Base-by-base conservation (phyloP, 2,329 filamentous ascomycete species). In the Pseudogymnoascus sp. region DNA sequence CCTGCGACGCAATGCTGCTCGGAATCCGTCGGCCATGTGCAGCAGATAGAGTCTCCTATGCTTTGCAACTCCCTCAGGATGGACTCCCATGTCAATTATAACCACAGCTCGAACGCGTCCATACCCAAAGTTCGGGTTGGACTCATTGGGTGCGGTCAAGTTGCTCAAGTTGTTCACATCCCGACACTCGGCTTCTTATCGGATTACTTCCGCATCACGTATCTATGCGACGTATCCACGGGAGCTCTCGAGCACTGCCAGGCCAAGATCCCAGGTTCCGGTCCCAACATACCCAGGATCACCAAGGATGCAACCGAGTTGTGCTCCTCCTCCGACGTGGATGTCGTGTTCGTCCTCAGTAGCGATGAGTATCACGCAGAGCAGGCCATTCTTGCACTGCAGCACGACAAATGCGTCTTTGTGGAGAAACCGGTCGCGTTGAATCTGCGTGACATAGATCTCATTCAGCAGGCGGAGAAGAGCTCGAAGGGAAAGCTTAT, bases 331-430 rank as follows among this genome's bases (percentile, higher is more conserved):
- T 71, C 71, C 46, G 65, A 70, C 2, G 77, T 82, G 8, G 79
- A 85, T 62, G 73, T 3, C 80, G 8, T 87, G 28, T 74, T 87
- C 65, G 76, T 86, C 61, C 75, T 76, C 33, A 83, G 76, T 33
- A 74, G 78, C 3, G 79, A 86, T 65, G 82, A 81, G 22, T 84
- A 78, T 65, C 85, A 87, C 69, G 78, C 77, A n/a, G 65, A 73
- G 3, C 79, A 84, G 63, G 78, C 77, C 2, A 74, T 86, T 26
- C 68, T 78, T 0, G 83, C 84, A 0, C 74, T 88, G 1, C 65
- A 80, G 61, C 72, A 80, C 14, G 77, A 79, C 61, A 88, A 88
- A 70, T 75, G 82, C 65, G 80, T 81, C 10, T 77, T 88, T 64
- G 74, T 88, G 3, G 84, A 88, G 70, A 86, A 86, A 63, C 85